Conservation (phyloP, 495 filamentous ascomycete genomes). For the Xylaria scruposa region DNA sequence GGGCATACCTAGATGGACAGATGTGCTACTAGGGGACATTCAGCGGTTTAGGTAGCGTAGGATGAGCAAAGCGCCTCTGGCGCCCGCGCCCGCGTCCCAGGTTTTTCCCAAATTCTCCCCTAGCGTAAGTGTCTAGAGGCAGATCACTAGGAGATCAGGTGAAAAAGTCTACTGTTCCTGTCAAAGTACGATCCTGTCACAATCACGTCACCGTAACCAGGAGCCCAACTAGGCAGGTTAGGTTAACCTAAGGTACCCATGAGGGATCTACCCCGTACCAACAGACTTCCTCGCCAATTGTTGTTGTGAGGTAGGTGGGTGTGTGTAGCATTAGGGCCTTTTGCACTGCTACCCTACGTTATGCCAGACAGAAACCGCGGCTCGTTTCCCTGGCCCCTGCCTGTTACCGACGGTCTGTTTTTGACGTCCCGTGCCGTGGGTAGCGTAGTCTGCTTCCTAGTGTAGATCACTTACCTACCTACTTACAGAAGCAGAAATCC, state of each 20-base stretch:
- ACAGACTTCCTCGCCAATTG: not conserved
- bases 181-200: constrained; percentile 10
- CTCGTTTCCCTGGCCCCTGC: not conserved
- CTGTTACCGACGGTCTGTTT: constrained; percentile 25
- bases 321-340: constrained; percentile 7
- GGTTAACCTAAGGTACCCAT: not conserved
- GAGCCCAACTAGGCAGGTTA: not conserved
- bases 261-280: not conserved
- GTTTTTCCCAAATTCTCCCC: not conserved
- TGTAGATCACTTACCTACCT: constrained; percentile 6
- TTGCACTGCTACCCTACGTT: not conserved
- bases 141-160: not conserved
- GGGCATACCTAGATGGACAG: not conserved
- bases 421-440: constrained; percentile 6
- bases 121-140: not conserved
- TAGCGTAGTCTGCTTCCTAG: not conserved
- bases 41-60: not conserved
- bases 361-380: not conserved
- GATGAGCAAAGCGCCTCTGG: constrained; percentile 9
- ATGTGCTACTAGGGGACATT: not conserved
- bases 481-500: no score
- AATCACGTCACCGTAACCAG: constrained; percentile 22
- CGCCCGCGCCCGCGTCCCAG: not conserved
- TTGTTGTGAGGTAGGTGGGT: not conserved
- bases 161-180: not conserved